phyloP scores from a whole-genome alignment of 352 stramenopile genomes.

The Globisporangium heterothallicum region DNA sequence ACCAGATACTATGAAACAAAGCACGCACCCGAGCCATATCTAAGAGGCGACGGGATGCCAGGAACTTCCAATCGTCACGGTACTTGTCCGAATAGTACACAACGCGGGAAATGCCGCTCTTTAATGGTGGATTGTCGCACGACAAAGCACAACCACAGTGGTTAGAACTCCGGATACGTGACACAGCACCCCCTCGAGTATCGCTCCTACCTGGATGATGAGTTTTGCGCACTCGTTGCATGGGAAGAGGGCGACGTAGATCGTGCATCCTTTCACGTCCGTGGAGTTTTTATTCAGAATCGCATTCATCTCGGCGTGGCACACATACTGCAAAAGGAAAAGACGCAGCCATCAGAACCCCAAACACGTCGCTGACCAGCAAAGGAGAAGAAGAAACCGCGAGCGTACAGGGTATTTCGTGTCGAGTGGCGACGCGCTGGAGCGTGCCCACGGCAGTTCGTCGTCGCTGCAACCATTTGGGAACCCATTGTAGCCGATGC shows the following conservation, averaged over 20 bases:
- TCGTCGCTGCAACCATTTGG: conserved; percentile 94
- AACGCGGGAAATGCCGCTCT: conserved; percentile 94
- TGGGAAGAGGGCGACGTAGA: conserved; percentile 98
- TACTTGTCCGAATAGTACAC: conserved; percentile 97
- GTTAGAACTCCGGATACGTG: too few relatives aligned
- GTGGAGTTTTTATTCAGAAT: conserved; percentile 98
- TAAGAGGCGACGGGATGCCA: conserved; percentile 81
- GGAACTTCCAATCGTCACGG: conserved; percentile 85
- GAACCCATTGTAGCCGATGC: conserved; percentile 99
- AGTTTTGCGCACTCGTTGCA: conserved; percentile 99
- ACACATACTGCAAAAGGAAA: conserved; percentile 87
- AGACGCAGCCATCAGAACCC: conserved; percentile 4
- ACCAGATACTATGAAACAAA: neutral
- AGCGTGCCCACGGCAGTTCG: conserved; percentile 90
- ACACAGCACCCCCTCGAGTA: neutral
- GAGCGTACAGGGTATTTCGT: conserved; percentile 90
- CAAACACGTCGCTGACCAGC: neutral
- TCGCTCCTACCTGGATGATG: conserved; percentile 89
- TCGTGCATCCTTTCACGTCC: conserved; percentile 90
- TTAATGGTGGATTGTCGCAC: too few relatives aligned
- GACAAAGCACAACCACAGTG: too few relatives aligned
- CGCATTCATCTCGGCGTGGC: conserved; percentile 98
- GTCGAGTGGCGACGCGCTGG: conserved; percentile 77
- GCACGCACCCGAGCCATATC: conserved; percentile 69
- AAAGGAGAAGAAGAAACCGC: neutral